Evolutionary conservation across 2,329 filamentous ascomycete genomes (phyloP).

Genomic region (Fusarium poae): DNA sequence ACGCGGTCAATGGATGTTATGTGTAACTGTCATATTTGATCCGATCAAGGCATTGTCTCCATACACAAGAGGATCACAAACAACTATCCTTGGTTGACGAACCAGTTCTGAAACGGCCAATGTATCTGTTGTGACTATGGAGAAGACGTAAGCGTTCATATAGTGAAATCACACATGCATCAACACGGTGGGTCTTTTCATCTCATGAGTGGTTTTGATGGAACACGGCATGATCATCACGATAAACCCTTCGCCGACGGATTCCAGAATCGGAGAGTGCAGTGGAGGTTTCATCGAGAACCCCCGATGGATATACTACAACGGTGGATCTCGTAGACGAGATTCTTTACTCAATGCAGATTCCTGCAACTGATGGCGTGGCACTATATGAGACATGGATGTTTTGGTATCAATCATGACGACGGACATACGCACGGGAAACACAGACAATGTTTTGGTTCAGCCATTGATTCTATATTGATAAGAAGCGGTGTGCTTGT

Average conservation of each 20-base stretch:
- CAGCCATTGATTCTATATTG: constrained; percentile 9
- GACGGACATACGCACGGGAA: constrained; percentile 6
- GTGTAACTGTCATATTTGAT: constrained; percentile 23
- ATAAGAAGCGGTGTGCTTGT: constrained; percentile 38
- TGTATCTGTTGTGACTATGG: constrained; percentile 17
- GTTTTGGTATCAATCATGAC: constrained; percentile 1
- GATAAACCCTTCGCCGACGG: neutral
- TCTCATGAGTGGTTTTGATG: neutral
- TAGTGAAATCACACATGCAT: neutral
- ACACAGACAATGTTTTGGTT: constrained; percentile 7
- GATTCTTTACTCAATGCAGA: constrained; percentile 8
- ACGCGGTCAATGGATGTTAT: constrained; percentile 14
- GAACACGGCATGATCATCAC: neutral
- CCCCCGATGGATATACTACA: neutral
- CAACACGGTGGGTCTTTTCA: neutral
- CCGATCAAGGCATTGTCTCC: constrained; percentile 14
- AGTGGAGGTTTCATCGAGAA: neutral
- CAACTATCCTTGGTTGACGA: constrained; percentile 14
- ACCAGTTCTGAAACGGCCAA: constrained; percentile 11
- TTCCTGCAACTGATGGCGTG: constrained; percentile 26
- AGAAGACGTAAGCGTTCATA: constrained; percentile 2
- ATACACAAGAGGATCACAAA: constrained; percentile 23
- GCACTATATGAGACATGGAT: constrained; percentile 37
- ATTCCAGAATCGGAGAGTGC: neutral
- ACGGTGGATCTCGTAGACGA: neutral